Conservation (phyloP, 2,329 filamentous ascomycete species). For the Aureobasidium vineae region DNA sequence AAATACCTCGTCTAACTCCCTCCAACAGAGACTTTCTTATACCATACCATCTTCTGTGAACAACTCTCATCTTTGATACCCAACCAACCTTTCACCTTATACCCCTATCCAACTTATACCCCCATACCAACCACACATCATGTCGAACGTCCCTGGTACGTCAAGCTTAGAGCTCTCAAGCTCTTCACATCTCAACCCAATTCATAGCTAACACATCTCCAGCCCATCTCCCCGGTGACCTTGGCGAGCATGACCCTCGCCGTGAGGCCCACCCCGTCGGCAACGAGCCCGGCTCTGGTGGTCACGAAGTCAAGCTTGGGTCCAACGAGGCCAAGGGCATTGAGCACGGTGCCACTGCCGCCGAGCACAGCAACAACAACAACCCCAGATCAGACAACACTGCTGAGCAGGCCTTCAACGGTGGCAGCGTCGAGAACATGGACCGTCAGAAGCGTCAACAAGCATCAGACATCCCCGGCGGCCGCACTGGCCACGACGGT, state of each 20-base stretch:
- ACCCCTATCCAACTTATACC: not conserved
- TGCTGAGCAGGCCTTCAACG: slow-evolving; percentile 1
- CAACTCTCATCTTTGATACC: not conserved
- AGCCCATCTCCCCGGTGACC: slow-evolving; percentile 26
- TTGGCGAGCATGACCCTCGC: slow-evolving; percentile 24
- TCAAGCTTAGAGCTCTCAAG: not conserved
- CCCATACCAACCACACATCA: slow-evolving; percentile 2
- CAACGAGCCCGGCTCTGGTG: slow-evolving; percentile 19
- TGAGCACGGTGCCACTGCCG: slow-evolving; percentile 1
- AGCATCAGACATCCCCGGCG: not conserved
- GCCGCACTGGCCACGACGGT: not conserved
- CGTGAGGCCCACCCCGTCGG: slow-evolving; percentile 20
- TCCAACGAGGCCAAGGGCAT: not conserved
- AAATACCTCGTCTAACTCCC: slow-evolving; percentile 1
- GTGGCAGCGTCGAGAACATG: slow-evolving; percentile 18
- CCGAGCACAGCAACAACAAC: slow-evolving; percentile 1
- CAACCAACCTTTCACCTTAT: not conserved
- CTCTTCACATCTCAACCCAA: not conserved
- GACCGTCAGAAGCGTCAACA: slow-evolving; percentile 19
- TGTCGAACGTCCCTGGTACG: slow-evolving; percentile 24
- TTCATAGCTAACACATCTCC: not conserved
- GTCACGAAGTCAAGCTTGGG: slow-evolving; percentile 20
- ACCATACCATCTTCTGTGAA: slow-evolving; percentile 15
- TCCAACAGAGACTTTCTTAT: not conserved
- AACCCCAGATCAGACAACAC: slow-evolving; percentile 13